Conservation (phyloP, 208 protist genomes). For the Acanthamoeba lenticulata region DNA sequence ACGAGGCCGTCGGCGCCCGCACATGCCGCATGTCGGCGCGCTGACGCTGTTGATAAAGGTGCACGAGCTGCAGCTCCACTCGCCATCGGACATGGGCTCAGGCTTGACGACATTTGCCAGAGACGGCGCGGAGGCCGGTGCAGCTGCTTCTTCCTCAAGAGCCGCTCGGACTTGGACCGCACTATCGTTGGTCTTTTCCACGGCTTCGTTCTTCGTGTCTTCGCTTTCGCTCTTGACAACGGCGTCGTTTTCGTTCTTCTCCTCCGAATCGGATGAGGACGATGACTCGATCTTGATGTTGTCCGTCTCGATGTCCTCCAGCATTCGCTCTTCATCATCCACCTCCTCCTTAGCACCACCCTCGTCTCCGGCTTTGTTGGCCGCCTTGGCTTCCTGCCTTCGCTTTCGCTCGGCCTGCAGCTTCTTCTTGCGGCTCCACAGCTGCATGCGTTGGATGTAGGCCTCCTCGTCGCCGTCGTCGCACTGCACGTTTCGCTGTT, state of each 20-base stretch:
- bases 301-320: not conserved
- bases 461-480: slow-evolving; percentile 3
- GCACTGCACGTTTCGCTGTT: not conserved
- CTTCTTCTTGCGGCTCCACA: not conserved
- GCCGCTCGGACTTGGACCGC: not conserved
- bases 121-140: too few species aligned
- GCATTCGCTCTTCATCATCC: not conserved
- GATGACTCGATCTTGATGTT: not conserved
- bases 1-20: not conserved
- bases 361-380: too few species aligned
- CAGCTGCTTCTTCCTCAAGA: too few species aligned
- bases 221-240: not conserved
- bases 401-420: not conserved
- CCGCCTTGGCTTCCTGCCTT: not conserved
- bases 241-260: not conserved
- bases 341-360: not conserved
- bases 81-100: not conserved
- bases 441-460: not conserved
- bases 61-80: not conserved
- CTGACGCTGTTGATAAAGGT: not conserved
- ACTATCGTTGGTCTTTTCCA: not conserved
- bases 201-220: not conserved
- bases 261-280: not conserved
- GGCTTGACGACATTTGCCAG: not conserved
- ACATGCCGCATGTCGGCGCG: not conserved